These are phyloP conservation scores for Rubus parviflorus DNA, from an alignment of 306 rosid genomes.

Conservation along the genomic window DNA sequence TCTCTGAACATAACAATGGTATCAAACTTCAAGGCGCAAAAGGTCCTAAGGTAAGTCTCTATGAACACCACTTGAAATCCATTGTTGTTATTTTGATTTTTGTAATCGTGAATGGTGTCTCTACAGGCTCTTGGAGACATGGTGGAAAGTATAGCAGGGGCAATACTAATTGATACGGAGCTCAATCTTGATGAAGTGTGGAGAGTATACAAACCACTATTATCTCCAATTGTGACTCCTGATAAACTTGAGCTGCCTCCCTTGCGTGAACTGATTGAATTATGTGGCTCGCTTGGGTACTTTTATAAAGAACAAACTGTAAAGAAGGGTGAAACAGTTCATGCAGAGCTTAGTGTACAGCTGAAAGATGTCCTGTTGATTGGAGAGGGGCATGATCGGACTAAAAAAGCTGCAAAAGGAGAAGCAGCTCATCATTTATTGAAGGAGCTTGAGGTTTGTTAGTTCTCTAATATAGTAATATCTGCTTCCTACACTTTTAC, in stretches of 20 bases:
- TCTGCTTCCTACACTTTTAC: neutral
- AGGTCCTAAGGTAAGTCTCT: conserved; percentile 72
- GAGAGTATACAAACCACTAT: conserved; percentile 70
- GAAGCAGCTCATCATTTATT: conserved; percentile 72
- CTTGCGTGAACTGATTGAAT: conserved; percentile 58
- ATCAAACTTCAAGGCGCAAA: conserved; percentile 45
- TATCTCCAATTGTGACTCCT: conserved; percentile 94
- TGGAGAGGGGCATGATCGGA: conserved; percentile 50
- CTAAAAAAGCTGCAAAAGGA: conserved; percentile 70
- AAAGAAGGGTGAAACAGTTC: conserved; percentile 47
- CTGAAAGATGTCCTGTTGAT: conserved; percentile 54
- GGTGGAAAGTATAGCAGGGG: conserved; percentile 94
- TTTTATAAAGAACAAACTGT: conserved; percentile 54
- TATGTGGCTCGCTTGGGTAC: conserved; percentile 77
- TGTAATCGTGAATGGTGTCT: conserved; percentile 17
- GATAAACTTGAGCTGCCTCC: conserved; percentile 90
- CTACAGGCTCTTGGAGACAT: conserved; percentile 88
- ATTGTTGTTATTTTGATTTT: conserved; percentile 16
- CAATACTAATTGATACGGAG: conserved; percentile 75
- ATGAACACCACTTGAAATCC: neutral
- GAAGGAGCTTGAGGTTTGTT: conserved; percentile 70
- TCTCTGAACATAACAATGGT: conserved; percentile 42
- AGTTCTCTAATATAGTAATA: conserved; percentile 28
- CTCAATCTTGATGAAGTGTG: conserved; percentile 79
- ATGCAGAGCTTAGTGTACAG: conserved; percentile 64